phyloP scores from a whole-genome alignment of 768 basidiomycete species.

The Aureoboletus auriporus region DNA sequence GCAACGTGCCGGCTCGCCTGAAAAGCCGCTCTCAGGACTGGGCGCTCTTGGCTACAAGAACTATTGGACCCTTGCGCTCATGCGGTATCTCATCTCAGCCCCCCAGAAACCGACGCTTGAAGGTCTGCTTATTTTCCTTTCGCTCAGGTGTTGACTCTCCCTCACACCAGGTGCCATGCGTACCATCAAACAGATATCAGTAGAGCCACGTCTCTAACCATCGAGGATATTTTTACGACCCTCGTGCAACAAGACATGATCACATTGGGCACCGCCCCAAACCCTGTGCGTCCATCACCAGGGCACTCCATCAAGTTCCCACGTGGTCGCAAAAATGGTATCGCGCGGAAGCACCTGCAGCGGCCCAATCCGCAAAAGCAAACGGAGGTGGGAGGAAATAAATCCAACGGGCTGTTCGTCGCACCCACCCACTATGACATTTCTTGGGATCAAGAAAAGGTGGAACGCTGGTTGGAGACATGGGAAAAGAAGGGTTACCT shows the following conservation, averaged over 20 bases:
- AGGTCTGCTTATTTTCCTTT: conserved; percentile 46
- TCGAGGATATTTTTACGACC: conserved; percentile 80
- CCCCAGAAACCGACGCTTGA: conserved; percentile 64
- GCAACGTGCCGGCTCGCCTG: conserved; percentile 83
- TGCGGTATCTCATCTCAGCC: conserved; percentile 67
- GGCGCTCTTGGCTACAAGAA: conserved; percentile 93
- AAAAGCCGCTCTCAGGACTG: conserved; percentile 90
- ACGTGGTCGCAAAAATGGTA: conserved; percentile 62
- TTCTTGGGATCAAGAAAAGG: conserved; percentile 62
- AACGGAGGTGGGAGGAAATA: conserved; percentile 30
- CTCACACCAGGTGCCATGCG: conserved; percentile 18
- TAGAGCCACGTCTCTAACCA: conserved; percentile 81
- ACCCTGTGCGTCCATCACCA: conserved; percentile 59
- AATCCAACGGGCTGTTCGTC: conserved; percentile 50
- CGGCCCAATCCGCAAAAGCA: conserved; percentile 47
- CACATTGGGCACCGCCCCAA: conserved; percentile 42
- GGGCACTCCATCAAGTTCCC: conserved; percentile 75
- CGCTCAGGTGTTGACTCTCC: conserved; percentile 9
- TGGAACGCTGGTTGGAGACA: conserved; percentile 58
- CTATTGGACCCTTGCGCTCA: conserved; percentile 89
- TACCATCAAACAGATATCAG: conserved; percentile 63
- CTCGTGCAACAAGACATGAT: conserved; percentile 78
- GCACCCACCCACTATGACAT: conserved; percentile 72
- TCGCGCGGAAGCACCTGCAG: conserved; percentile 62
- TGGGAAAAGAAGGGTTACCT: conserved; percentile 82